These are phyloP conservation scores for Alternaria triticimaculans DNA, from an alignment of 2,329 filamentous ascomycete species.

Conservation along the genomic window DNA sequence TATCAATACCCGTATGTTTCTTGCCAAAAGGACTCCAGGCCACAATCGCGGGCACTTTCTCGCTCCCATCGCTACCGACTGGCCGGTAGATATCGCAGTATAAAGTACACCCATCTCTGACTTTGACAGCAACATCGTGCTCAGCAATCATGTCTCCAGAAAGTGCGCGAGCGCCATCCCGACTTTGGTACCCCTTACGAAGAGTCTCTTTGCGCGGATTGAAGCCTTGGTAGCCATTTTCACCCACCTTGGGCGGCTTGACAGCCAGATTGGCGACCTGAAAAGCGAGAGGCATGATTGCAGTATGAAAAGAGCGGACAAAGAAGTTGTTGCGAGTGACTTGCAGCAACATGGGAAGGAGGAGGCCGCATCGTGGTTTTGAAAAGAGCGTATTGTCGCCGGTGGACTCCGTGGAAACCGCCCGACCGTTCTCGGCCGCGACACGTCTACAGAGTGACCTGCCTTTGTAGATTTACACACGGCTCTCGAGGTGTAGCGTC, in stretches of 20 bases:
- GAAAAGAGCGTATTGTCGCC: background rate
- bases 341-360: background rate
- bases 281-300: constrained; percentile 10
- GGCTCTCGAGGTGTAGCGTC: background rate
- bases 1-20: constrained; percentile 14
- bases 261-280: constrained; percentile 14
- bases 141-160: constrained; percentile 11
- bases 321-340: background rate
- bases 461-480: background rate
- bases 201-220: constrained; percentile 15
- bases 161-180: constrained; percentile 5
- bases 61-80: constrained; percentile 13
- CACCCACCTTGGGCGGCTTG: constrained; percentile 13
- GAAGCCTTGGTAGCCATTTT: constrained; percentile 16
- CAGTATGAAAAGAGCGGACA: background rate
- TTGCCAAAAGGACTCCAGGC: constrained; percentile 56
- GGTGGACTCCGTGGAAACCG: background rate
- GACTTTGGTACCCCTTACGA: constrained; percentile 8
- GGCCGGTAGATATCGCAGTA: constrained; percentile 25
- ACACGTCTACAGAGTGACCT: background rate
- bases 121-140: constrained; percentile 14
- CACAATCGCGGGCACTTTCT: constrained; percentile 52
- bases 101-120: constrained; percentile 13
- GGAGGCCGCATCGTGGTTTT: constrained; percentile 1
- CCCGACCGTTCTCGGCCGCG: constrained; percentile 13